A percentile compares a stretch with the other conserved stretches of the same genome.
These are phyloP conservation scores for Lachnellula hyalina DNA, from an alignment of 2,329 filamentous ascomycete species.

Conservation along the genomic window DNA sequence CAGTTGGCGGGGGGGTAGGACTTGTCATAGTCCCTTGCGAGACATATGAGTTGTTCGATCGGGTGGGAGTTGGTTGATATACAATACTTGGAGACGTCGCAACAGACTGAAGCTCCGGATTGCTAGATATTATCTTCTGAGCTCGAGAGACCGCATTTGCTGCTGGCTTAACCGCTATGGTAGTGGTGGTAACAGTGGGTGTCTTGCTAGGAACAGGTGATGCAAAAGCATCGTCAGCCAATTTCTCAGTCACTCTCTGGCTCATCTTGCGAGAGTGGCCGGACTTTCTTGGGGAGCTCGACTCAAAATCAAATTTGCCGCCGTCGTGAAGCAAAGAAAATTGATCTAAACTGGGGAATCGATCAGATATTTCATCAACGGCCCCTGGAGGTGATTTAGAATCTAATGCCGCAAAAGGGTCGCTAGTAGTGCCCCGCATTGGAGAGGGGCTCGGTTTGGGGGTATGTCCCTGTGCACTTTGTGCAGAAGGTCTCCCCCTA, in stretches of 20 bases:
- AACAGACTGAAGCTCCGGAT: slow-evolving; percentile 49
- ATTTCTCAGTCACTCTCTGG: slow-evolving; percentile 65
- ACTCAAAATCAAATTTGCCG: slow-evolving; percentile 77
- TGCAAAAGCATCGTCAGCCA: slow-evolving; percentile 82
- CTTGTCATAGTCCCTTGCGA: slow-evolving; percentile 79
- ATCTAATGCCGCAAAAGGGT: slow-evolving; percentile 90
- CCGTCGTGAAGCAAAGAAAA: slow-evolving; percentile 88
- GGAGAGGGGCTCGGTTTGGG: slow-evolving; percentile 62
- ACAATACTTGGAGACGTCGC: slow-evolving; percentile 38
- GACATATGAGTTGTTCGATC: slow-evolving; percentile 44
- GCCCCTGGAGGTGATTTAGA: slow-evolving; percentile 50
- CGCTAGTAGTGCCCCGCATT: slow-evolving; percentile 61
- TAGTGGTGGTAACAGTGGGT: slow-evolving; percentile 1
- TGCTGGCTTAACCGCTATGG: slow-evolving; percentile 14
- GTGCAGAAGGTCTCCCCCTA: slow-evolving; percentile 66
- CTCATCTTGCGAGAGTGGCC: slow-evolving; percentile 50
- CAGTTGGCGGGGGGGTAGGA: slow-evolving; percentile 40
- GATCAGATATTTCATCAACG: slow-evolving; percentile 73
- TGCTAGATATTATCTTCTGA: slow-evolving; percentile 58
- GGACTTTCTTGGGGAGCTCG: slow-evolving; percentile 43
- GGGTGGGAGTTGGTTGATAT: slow-evolving; percentile 28
- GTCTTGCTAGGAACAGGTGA: slow-evolving; percentile 13
- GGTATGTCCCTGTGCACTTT: slow-evolving; percentile 39
- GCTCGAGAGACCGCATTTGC: slow-evolving; percentile 49
- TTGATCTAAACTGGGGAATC: slow-evolving; percentile 88